Evolutionary conservation across 345 rosid genomes (phyloP).

Genomic region (Bruguiera parviflora): DNA sequence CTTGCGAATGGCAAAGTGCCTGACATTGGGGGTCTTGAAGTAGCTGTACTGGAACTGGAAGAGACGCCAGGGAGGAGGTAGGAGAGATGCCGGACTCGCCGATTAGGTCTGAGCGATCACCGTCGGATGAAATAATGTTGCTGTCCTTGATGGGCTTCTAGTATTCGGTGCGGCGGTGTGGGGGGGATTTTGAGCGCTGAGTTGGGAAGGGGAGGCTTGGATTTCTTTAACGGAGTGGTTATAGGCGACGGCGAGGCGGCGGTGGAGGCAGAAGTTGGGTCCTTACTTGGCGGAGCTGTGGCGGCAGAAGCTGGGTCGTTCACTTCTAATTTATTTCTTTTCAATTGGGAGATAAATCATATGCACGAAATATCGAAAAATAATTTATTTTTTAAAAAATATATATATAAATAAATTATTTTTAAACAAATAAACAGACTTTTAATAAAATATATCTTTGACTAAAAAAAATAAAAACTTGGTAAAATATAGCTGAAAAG

Average conservation of each 20-base stretch:
- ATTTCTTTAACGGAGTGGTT: slow-evolving; percentile 43
- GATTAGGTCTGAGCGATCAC: slow-evolving; percentile 61
- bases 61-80: slow-evolving; percentile 25
- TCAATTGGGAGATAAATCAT: too few species aligned
- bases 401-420: too few species aligned
- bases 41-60: slow-evolving; percentile 91
- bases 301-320: slow-evolving; percentile 44
- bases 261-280: slow-evolving; percentile 19
- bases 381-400: too few species aligned
- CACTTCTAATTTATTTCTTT: too few species aligned
- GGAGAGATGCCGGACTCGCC: slow-evolving; percentile 75
- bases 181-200: slow-evolving; percentile 45
- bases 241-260: slow-evolving; percentile 35
- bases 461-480: too few species aligned
- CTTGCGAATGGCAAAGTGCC: too few species aligned
- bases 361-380: too few species aligned
- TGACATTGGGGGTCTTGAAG: slow-evolving; percentile 7
- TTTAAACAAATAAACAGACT: too few species aligned
- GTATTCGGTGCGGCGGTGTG: slow-evolving; percentile 39
- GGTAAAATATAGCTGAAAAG: too few species aligned
- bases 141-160: slow-evolving; percentile 69
- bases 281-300: slow-evolving; percentile 41
- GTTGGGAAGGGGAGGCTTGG: slow-evolving; percentile 23
- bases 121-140: slow-evolving; percentile 57
- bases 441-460: too few species aligned